Conservation (phyloP, 495 filamentous ascomycete genomes). For the Physcia stellaris region DNA sequence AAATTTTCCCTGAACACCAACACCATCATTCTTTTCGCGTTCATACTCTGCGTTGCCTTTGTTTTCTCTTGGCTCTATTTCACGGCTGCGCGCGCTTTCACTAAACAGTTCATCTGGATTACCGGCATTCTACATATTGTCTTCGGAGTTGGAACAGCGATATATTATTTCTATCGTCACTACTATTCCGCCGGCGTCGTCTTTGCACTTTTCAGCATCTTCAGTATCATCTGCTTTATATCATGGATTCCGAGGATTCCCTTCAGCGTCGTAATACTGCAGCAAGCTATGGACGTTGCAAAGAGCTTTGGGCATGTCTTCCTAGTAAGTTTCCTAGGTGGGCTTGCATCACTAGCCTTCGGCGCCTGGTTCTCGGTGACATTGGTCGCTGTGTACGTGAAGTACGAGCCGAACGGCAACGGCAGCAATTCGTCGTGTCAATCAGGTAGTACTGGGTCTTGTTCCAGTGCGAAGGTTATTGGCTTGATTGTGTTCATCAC, state of each 20-base stretch:
- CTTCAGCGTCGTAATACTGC: slow-evolving; percentile 79
- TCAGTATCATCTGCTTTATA: slow-evolving; percentile 67
- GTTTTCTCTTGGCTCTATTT: slow-evolving; percentile 67
- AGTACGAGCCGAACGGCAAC: slow-evolving; percentile 47
- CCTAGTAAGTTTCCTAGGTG: slow-evolving; percentile 67
- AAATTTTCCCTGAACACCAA: slow-evolving; percentile 63
- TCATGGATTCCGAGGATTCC: slow-evolving; percentile 80
- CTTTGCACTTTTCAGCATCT: slow-evolving; percentile 67
- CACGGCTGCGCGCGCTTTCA: slow-evolving; percentile 61
- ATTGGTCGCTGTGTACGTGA: slow-evolving; percentile 58
- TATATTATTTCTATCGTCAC: slow-evolving; percentile 49
- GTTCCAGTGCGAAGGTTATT: slow-evolving; percentile 61
- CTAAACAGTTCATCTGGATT: slow-evolving; percentile 83
- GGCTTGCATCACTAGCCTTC: slow-evolving; percentile 58
- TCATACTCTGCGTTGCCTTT: slow-evolving; percentile 57
- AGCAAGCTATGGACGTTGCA: slow-evolving; percentile 75
- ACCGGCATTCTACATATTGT: slow-evolving; percentile 59
- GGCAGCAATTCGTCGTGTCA: slow-evolving; percentile 49
- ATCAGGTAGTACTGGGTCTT: slow-evolving; percentile 28
- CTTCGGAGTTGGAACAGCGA: slow-evolving; percentile 52
- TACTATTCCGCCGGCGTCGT: slow-evolving; percentile 77
- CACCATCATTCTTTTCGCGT: slow-evolving; percentile 71
- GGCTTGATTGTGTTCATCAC: slow-evolving; percentile 77
- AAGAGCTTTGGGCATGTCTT: slow-evolving; percentile 76
- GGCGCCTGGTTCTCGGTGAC: slow-evolving; percentile 50